phyloP scores from a whole-genome alignment of 768 basidiomycete species.

The Chalciporus sphaerocephalus region DNA sequence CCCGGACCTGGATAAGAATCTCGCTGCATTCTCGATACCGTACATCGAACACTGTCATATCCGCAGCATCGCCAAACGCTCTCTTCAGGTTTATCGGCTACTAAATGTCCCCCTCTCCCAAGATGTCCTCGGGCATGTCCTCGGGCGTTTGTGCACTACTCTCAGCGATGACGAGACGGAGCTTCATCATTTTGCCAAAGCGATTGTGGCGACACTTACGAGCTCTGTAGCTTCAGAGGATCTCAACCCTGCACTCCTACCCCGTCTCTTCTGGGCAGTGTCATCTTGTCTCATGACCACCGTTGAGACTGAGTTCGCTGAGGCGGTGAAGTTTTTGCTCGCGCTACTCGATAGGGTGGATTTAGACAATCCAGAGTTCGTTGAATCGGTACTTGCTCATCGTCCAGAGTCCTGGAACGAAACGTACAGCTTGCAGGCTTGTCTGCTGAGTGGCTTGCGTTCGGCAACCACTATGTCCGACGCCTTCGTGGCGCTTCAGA shows the following conservation, averaged over 20 bases:
- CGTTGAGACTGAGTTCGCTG: slow-evolving; percentile 73
- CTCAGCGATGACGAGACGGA: slow-evolving; percentile 72
- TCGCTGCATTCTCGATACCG: slow-evolving; percentile 74
- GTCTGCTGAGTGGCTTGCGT: slow-evolving; percentile 71
- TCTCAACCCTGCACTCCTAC: slow-evolving; percentile 58
- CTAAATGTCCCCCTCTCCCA: slow-evolving; percentile 69
- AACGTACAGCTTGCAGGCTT: slow-evolving; percentile 58
- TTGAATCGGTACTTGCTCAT: slow-evolving; percentile 65
- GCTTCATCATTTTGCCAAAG: slow-evolving; percentile 78
- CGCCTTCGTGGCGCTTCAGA: slow-evolving; percentile 66
- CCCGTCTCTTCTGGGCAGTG: slow-evolving; percentile 85
- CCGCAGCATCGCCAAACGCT: slow-evolving; percentile 79
- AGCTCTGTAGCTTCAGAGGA: slow-evolving; percentile 54
- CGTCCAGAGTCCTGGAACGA: slow-evolving; percentile 72
- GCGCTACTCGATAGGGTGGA: slow-evolving; percentile 64
- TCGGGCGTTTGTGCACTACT: slow-evolving; percentile 81
- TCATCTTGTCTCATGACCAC: slow-evolving; percentile 79
- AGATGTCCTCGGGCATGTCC: slow-evolving; percentile 68
- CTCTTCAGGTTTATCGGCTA: slow-evolving; percentile 84
- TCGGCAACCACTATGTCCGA: slow-evolving; percentile 65
- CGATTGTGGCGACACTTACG: slow-evolving; percentile 74
- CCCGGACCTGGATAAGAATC: slow-evolving; percentile 63
- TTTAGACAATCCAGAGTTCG: slow-evolving; percentile 60
- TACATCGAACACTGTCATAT: slow-evolving; percentile 90
- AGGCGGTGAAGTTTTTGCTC: slow-evolving; percentile 62